Evolutionary conservation across 305 asterid species (phyloP).

Genomic region (Fraxinus xanthoxyloides): DNA sequence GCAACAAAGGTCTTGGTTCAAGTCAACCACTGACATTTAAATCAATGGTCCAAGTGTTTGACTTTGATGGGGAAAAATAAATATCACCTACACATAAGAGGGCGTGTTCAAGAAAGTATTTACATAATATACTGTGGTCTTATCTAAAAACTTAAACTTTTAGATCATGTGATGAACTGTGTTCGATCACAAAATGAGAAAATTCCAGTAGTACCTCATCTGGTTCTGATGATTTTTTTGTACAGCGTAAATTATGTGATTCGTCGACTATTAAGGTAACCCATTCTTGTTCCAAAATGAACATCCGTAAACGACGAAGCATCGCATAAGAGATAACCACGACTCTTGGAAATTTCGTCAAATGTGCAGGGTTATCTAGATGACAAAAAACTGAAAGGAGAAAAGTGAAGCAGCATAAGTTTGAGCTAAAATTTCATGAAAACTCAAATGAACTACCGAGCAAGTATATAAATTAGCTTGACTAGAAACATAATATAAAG

Average conservation of each 20-base stretch:
- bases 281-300: slow-evolving; percentile 82
- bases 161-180: neutral
- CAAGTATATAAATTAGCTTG: neutral
- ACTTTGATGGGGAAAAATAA: neutral
- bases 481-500: neutral
- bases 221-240: slow-evolving; percentile 61
- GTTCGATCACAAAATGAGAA: neutral
- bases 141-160: neutral
- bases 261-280: slow-evolving; percentile 81
- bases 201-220: slow-evolving; percentile 66
- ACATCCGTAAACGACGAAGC: slow-evolving; percentile 77
- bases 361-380: slow-evolving; percentile 73
- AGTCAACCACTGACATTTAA: neutral
- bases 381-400: slow-evolving; percentile 69
- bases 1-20: neutral
- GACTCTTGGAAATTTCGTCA: slow-evolving; percentile 64
- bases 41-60: neutral
- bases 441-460: neutral
- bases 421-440: neutral
- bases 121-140: neutral
- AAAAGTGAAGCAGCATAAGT: slow-evolving; percentile 16
- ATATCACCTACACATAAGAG: neutral
- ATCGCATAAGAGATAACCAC: slow-evolving; percentile 82
- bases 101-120: neutral
- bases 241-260: slow-evolving; percentile 82